A percentile compares a stretch with the other conserved stretches of the same genome.
Conservation (phyloP, 495 filamentous ascomycete species). For the Trichoderma gamsii region DNA sequence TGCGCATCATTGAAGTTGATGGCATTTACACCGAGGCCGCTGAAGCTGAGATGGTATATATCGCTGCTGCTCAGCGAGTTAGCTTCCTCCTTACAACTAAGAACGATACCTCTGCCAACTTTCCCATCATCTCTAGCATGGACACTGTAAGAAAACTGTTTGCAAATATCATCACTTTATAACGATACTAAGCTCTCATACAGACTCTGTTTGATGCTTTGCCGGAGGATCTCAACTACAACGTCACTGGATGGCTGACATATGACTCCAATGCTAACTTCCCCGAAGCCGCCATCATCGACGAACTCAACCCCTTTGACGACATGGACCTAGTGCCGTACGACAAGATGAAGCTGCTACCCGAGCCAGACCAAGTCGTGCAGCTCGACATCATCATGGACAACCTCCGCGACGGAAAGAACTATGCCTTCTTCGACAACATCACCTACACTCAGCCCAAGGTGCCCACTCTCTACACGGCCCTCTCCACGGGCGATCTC, state of each 20-base stretch:
- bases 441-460: constrained; percentile 68
- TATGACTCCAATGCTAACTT: constrained; percentile 58
- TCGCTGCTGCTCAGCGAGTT: constrained; percentile 66
- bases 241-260: constrained; percentile 73
- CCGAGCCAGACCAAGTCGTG: constrained; percentile 54
- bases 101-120: constrained; percentile 58
- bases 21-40: constrained; percentile 54
- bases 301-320: constrained; percentile 61
- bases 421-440: constrained; percentile 80
- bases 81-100: constrained; percentile 62
- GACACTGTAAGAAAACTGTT: constrained; percentile 43
- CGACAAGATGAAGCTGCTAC: constrained; percentile 52
- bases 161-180: neutral
- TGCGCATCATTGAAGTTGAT: constrained; percentile 52
- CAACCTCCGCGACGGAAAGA: constrained; percentile 66
- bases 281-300: constrained; percentile 49
- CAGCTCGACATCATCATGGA: constrained; percentile 63
- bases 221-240: constrained; percentile 61
- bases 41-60: constrained; percentile 55
- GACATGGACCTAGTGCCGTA: constrained; percentile 64
- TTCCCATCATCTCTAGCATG: constrained; percentile 59
- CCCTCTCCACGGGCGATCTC: constrained; percentile 54
- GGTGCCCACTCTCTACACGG: constrained; percentile 76
- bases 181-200: too few species aligned
- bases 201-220: constrained; percentile 65